Base-by-base conservation (phyloP, 2,329 filamentous ascomycete species). In the Gaeumannomyces tritici region DNA sequence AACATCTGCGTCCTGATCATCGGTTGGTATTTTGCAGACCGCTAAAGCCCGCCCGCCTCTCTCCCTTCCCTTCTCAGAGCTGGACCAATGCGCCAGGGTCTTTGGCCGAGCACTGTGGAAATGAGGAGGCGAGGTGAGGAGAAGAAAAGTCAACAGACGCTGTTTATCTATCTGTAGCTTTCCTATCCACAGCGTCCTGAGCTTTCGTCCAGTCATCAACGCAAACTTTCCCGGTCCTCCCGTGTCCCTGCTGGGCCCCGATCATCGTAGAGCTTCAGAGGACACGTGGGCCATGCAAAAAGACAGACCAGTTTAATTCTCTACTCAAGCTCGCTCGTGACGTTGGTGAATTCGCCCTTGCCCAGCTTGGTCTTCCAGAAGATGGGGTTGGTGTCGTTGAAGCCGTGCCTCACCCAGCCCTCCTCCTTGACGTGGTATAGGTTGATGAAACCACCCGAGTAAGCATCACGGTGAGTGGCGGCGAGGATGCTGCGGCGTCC, bases 301-400 rank as follows among this genome's bases (percentile, higher is more conserved):
- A n/a, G 21, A 7, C 21, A 3, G 7, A 51, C 7, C 4, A n/a
- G 8, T 9, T 9, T 24, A 24, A 51, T 11, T 11, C 21, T n/a
- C n/a, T 80, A 85, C n/a, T 83, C 83, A 73, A 96, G 75, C 71
- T 87, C 80, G 70, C 89, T 90, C 63, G 91, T 96, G 62, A 97
- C 93, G 75, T 97, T 97, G 67, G 89, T 93, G 77, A 99, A 99
- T 81, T 99, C 95, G 76, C 93, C 93, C 86, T 96, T 96, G 76
- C 96, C 89, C 72, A 99, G 79, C 87, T 99, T 99, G 60, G 93
- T 97, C 83, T 96, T 89, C 95, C 95, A 99, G 88, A 99, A 99
- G 74, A 98, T 96, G 57, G 93, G 93, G 82, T 98, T 97, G 70
- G 93, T 98, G 77, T 99, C 95, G 73, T 82, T 92, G 84, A 99